Evolutionary conservation across 176 grass and related monocot genomes (phyloP).

Genomic region (Leersia perrieri): DNA sequence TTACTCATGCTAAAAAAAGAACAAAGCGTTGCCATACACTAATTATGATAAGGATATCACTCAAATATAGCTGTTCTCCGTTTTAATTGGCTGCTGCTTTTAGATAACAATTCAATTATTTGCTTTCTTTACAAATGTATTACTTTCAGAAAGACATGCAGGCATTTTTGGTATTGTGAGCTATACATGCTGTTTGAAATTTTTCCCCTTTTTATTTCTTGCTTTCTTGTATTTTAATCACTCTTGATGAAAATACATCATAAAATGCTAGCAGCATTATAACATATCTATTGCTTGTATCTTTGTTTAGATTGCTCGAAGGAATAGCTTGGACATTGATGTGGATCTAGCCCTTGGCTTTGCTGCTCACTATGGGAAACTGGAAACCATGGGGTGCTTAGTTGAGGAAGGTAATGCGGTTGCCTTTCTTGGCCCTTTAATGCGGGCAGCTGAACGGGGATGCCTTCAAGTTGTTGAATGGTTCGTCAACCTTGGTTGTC

Average conservation of each 20-base stretch:
- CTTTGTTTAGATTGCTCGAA: conserved; percentile 76
- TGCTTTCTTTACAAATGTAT: background rate
- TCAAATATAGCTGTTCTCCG: conserved; percentile 7
- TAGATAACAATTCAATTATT: background rate
- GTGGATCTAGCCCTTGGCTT: conserved; percentile 95
- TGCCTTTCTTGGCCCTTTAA: conserved; percentile 83
- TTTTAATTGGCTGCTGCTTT: background rate
- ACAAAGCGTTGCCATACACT: background rate
- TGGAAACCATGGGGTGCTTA: conserved; percentile 87
- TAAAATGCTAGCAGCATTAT: conserved; percentile 9
- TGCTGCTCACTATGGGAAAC: conserved; percentile 80
- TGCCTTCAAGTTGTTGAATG: conserved; percentile 79
- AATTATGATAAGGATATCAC: background rate
- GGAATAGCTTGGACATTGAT: conserved; percentile 94
- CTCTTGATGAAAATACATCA: conserved; percentile 6
- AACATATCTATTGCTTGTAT: conserved; percentile 33
- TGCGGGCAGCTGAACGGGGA: conserved; percentile 87
- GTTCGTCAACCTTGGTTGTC: conserved; percentile 81
- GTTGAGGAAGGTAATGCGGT: conserved; percentile 72
- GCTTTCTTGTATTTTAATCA: conserved; percentile 2
- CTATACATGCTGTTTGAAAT: background rate
- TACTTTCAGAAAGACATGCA: background rate
- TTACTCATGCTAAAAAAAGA: background rate
- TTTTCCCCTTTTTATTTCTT: background rate
- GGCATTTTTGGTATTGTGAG: background rate